phyloP scores from a whole-genome alignment of 345 rosid species.

The Gossypium bickii region DNA sequence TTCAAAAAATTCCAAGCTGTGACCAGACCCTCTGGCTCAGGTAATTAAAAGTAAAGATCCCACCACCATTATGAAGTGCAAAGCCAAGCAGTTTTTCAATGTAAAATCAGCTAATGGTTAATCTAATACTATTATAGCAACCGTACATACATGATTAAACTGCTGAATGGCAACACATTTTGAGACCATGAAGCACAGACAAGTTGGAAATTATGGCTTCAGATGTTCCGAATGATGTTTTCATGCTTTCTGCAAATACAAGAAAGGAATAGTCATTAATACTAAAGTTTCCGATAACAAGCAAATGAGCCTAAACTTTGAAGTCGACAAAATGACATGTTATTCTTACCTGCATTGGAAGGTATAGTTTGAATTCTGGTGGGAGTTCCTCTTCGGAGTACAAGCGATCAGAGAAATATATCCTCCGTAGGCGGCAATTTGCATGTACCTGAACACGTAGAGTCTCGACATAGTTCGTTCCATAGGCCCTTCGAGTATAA shows the following conservation, averaged over 20 bases:
- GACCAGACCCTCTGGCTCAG: no score
- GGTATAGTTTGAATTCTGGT: constrained; percentile 88
- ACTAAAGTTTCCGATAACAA: background rate
- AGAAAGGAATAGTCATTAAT: constrained; percentile 7
- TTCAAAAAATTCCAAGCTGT: no score
- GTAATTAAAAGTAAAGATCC: background rate
- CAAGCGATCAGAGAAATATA: constrained; percentile 87
- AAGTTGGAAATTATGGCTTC: background rate
- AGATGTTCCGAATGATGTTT: background rate
- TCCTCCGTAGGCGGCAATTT: constrained; percentile 82
- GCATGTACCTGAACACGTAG: constrained; percentile 95
- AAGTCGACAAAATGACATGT: background rate
- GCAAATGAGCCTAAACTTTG: background rate
- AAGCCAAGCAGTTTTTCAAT: background rate
- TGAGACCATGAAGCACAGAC: background rate
- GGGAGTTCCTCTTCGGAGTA: constrained; percentile 99
- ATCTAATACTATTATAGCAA: constrained; percentile 4
- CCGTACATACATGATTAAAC: constrained; percentile 8
- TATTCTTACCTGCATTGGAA: constrained; percentile 75
- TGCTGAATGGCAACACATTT: background rate
- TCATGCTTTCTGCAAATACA: constrained; percentile 50
- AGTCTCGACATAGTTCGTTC: constrained; percentile 94
- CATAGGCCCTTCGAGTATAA: constrained; percentile 90
- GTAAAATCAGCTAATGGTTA: background rate
- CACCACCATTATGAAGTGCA: background rate